Evolutionary conservation across 495 filamentous ascomycete species (phyloP).

Genomic region (Penicillium coffeae): DNA sequence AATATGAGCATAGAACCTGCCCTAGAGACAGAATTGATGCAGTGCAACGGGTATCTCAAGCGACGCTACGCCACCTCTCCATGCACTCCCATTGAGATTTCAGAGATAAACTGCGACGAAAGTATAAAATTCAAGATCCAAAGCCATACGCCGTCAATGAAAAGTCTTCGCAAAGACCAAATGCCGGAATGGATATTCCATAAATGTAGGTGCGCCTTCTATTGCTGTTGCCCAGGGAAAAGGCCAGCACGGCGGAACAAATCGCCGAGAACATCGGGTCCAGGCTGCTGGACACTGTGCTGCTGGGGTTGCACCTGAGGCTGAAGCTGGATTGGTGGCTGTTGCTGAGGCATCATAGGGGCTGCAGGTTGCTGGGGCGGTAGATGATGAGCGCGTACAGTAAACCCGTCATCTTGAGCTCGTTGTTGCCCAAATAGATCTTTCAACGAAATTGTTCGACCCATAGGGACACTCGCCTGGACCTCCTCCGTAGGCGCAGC

Average conservation of each 20-base stretch:
- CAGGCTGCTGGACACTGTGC: conserved; percentile 10
- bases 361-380: background rate
- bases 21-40: background rate
- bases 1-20: background rate
- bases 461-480: conserved; percentile 44
- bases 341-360: conserved; percentile 11
- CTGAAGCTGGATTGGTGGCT: conserved; percentile 11
- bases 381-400: conserved; percentile 41
- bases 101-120: conserved; percentile 5
- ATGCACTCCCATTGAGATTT: background rate
- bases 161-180: conserved; percentile 2
- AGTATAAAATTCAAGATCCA: conserved; percentile 6
- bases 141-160: conserved; percentile 13
- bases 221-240: conserved; percentile 19
- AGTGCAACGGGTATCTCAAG: conserved; percentile 32
- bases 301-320: background rate
- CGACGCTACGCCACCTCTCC: conserved; percentile 15
- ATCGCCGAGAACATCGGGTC: conserved; percentile 38
- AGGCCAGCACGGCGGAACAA: conserved; percentile 42
- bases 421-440: conserved; percentile 55
- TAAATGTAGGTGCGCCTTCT: background rate
- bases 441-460: conserved; percentile 49
- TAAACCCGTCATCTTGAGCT: conserved; percentile 49
- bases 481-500: conserved; percentile 30
- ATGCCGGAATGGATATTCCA: background rate